phyloP scores from a whole-genome alignment of 257 asterid species.

The Solanum ahanhuiri region DNA sequence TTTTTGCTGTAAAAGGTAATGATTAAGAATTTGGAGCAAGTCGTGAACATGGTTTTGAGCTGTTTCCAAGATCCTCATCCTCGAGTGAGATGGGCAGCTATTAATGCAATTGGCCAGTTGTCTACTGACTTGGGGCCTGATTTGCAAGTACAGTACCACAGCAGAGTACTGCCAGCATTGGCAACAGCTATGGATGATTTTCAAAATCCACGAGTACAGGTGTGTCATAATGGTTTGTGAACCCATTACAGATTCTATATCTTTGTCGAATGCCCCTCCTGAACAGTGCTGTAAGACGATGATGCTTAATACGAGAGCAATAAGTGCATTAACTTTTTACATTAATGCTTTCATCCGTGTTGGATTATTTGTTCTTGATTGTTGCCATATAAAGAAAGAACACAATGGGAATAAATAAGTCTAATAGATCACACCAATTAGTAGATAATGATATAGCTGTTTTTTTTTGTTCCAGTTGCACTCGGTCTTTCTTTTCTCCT shows the following conservation, averaged over 20 bases:
- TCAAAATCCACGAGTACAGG: conserved; percentile 98
- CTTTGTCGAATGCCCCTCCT: neutral
- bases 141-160: conserved; percentile 86
- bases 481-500: neutral
- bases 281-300: neutral
- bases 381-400: neutral
- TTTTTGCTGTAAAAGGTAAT: conserved; percentile 43
- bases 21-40: conserved; percentile 81
- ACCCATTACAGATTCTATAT: neutral
- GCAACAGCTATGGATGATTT: conserved; percentile 91
- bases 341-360: neutral
- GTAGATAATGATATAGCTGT: neutral
- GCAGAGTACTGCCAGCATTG: conserved; percentile 68
- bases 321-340: neutral
- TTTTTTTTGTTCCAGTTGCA: neutral
- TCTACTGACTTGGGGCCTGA: conserved; percentile 99
- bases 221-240: conserved; percentile 11
- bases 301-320: neutral
- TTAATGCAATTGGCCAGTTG: conserved; percentile 93
- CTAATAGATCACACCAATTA: neutral
- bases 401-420: neutral
- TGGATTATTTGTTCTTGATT: neutral
- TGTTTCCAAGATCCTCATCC: conserved; percentile 97
- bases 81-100: conserved; percentile 98
- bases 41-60: conserved; percentile 83